phyloP scores from a whole-genome alignment of 169 alveolate species.

The Besnoitia besnoiti region DNA sequence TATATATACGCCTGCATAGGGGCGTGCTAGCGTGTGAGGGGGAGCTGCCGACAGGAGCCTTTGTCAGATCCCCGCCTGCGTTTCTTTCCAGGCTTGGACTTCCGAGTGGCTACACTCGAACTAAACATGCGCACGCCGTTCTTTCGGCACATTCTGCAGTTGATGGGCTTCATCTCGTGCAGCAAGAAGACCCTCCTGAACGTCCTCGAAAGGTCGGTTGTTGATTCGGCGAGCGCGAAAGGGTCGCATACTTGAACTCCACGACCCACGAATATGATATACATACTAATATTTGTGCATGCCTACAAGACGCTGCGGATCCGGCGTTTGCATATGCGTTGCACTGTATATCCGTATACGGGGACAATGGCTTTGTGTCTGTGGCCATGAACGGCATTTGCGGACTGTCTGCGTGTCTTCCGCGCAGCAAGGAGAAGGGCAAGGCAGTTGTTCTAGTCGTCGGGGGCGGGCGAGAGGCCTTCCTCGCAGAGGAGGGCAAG shows the following conservation, averaged over 20 bases:
- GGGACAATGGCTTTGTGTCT: too few species aligned
- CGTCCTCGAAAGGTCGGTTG: slow-evolving; percentile 19
- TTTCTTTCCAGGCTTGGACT: slow-evolving; percentile 35
- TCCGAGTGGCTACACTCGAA: slow-evolving; percentile 49
- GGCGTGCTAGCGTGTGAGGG: background rate
- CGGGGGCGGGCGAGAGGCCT: slow-evolving; percentile 67
- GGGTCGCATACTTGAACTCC: too few species aligned
- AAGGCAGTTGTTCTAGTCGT: slow-evolving; percentile 61
- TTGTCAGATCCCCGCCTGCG: background rate
- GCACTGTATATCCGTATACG: too few species aligned
- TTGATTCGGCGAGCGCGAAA: too few species aligned
- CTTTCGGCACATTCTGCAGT: slow-evolving; percentile 46
- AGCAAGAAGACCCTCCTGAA: background rate
- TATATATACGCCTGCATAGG: too few species aligned
- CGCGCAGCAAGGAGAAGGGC: slow-evolving; percentile 18
- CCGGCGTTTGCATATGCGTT: too few species aligned
- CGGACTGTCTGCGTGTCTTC: background rate
- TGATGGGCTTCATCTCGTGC: slow-evolving; percentile 40
- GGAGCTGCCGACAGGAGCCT: background rate
- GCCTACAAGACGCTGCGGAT: too few species aligned
- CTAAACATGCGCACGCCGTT: slow-evolving; percentile 55
- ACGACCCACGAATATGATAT: too few species aligned
- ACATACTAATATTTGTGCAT: too few species aligned
- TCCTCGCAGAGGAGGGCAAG: background rate
- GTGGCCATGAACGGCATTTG: too few species aligned